These are phyloP conservation scores for Urostyla sp. DNA, from an alignment of 73 alveolate genomes.

Conservation along the genomic window DNA sequence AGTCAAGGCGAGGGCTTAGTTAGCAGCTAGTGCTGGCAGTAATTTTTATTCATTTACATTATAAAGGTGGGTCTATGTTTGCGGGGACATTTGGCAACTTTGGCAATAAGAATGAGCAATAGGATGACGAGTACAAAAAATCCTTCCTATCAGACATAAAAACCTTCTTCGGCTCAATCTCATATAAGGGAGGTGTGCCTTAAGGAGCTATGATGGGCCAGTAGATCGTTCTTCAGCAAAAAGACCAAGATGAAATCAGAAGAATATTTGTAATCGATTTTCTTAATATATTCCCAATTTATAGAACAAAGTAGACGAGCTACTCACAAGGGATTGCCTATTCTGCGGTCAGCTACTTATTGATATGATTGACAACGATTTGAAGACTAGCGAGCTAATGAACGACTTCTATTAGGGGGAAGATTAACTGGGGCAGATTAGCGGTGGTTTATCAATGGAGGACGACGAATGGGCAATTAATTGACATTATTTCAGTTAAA, in stretches of 20 bases:
- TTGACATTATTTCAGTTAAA: background rate
- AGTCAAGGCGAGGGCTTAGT: slow-evolving; percentile 26
- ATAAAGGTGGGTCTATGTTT: slow-evolving; percentile 37
- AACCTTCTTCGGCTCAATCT: slow-evolving; percentile 44
- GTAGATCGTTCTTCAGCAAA: slow-evolving; percentile 11
- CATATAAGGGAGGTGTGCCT: slow-evolving; percentile 25
- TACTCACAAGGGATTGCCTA: slow-evolving; percentile 64
- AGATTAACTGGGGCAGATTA: background rate
- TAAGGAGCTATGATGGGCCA: slow-evolving; percentile 13
- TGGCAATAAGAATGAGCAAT: slow-evolving; percentile 5
- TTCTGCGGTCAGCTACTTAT: slow-evolving; percentile 57
- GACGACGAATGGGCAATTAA: too few relatives aligned
- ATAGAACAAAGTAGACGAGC: slow-evolving; percentile 48
- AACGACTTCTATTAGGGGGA: background rate
- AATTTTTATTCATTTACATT: slow-evolving; percentile 1
- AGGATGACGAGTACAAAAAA: slow-evolving; percentile 37
- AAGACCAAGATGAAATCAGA: slow-evolving; percentile 46
- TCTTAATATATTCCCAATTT: too few relatives aligned
- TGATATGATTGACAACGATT: slow-evolving; percentile 65
- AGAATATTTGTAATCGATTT: slow-evolving; percentile 4
- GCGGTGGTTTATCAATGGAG: too few relatives aligned
- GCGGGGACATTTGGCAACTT: slow-evolving; percentile 42
- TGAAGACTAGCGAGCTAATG: too few relatives aligned
- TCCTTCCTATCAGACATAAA: slow-evolving; percentile 39
- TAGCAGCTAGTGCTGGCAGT: background rate